These are phyloP conservation scores for Debaryomyces maramus DNA, from an alignment of 805 yeast genomes.

Conservation along the genomic window DNA sequence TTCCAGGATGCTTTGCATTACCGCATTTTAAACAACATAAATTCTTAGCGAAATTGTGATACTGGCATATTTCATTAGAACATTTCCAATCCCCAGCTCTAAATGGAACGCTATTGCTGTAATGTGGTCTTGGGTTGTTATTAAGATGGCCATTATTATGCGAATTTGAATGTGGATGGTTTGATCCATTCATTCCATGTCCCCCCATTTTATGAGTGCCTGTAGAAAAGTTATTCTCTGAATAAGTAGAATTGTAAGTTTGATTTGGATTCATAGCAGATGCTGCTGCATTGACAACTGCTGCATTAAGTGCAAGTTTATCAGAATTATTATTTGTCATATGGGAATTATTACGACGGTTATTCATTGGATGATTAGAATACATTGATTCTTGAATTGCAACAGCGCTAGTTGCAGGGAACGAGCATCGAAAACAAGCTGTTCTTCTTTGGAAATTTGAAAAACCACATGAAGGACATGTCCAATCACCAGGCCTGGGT, in stretches of 20 bases:
- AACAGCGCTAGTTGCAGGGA: conserved; percentile 75
- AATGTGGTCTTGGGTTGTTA: conserved; percentile 15
- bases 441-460: conserved; percentile 92
- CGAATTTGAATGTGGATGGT: conserved; percentile 13
- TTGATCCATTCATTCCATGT: conserved; percentile 3
- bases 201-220: not conserved
- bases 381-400: conserved; percentile 65
- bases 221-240: conserved; percentile 1
- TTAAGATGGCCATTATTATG: conserved; percentile 12
- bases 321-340: conserved; percentile 6
- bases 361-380: conserved; percentile 15
- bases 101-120: conserved; percentile 71
- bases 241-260: conserved; percentile 1
- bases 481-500: conserved; percentile 97
- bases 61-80: conserved; percentile 70
- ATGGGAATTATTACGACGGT: conserved; percentile 11
- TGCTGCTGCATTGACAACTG: conserved; percentile 13
- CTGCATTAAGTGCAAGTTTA: conserved; percentile 15
- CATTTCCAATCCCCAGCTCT: conserved; percentile 98
- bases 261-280: conserved; percentile 8
- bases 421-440: conserved; percentile 90
- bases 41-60: conserved; percentile 92
- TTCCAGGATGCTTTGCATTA: conserved; percentile 51
- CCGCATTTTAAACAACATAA: conserved; percentile 87
- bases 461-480: conserved; percentile 95